phyloP scores from a whole-genome alignment of 1,139 yeast genomes.

The Yarrowia galli region DNA sequence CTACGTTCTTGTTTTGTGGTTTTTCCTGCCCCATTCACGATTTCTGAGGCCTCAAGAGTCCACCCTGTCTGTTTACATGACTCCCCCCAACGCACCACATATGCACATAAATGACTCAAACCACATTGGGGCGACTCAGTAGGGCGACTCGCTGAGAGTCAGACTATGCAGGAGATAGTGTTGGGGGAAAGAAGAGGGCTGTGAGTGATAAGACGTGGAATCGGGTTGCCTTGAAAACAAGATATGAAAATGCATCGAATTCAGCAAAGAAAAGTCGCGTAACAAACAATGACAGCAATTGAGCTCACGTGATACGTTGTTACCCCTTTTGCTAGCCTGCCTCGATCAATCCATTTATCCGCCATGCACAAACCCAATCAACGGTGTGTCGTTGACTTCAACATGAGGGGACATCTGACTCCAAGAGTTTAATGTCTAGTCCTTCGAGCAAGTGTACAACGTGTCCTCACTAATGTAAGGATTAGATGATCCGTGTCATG shows the following conservation, averaged over 20 bases:
- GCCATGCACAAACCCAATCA: slow-evolving; percentile 11
- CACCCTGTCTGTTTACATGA: not conserved
- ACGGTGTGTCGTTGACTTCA: slow-evolving; percentile 12
- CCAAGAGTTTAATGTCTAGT: slow-evolving; percentile 2
- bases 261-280: not conserved
- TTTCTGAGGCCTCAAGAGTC: no score
- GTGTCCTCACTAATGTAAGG: no score
- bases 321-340: no score
- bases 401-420: not conserved
- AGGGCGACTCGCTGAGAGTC: slow-evolving; percentile 23
- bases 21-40: no score
- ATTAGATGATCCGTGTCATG: no score
- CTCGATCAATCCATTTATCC: not conserved
- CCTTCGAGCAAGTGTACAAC: not conserved
- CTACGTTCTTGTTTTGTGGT: no score
- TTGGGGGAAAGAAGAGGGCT: slow-evolving; percentile 1
- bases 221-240: not conserved
- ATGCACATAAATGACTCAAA: slow-evolving; percentile 32
- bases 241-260: not conserved
- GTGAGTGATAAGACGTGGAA: not conserved
- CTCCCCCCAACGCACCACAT: slow-evolving; percentile 27
- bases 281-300: not conserved
- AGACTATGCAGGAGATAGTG: slow-evolving; percentile 17
- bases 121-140: slow-evolving; percentile 26
- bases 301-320: not conserved